These are phyloP conservation scores for Thielaviopsis ethacetica DNA, from an alignment of 2,329 filamentous ascomycete species.

Conservation along the genomic window DNA sequence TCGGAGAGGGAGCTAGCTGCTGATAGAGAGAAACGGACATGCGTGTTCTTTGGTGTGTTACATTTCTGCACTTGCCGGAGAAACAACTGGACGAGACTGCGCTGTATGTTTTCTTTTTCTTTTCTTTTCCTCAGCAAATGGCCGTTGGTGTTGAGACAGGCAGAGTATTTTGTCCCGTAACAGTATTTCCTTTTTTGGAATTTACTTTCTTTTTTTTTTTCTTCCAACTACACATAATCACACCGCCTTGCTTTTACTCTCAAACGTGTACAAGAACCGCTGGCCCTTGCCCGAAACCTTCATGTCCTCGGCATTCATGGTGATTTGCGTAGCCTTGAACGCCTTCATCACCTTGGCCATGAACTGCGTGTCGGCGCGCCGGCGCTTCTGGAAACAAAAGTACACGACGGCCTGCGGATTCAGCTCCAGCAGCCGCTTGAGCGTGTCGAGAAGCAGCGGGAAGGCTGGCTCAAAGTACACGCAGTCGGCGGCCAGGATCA, in stretches of 20 bases:
- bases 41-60: not conserved
- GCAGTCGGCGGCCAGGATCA: conserved; percentile 90
- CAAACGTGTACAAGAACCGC: conserved; percentile 45
- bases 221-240: not conserved
- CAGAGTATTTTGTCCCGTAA: too few relatives aligned
- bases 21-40: too few relatives aligned
- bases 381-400: conserved; percentile 91
- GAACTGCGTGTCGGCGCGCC: conserved; percentile 64
- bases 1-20: too few relatives aligned
- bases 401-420: conserved; percentile 48
- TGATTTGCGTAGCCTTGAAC: conserved; percentile 42
- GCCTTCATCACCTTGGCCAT: conserved; percentile 52
- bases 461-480: conserved; percentile 96
- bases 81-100: not conserved
- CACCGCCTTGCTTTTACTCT: conserved; percentile 19
- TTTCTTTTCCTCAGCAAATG: not conserved
- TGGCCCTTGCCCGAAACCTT: conserved; percentile 38
- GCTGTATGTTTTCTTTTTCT: too few relatives aligned
- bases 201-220: not conserved
- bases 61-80: not conserved
- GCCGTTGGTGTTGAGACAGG: not conserved
- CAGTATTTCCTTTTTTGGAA: not conserved
- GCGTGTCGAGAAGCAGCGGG: conserved; percentile 64
- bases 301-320: conserved; percentile 41
- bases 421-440: conserved; percentile 56